Percentiles rank a stretch among this genome's conserved stretches.
These are phyloP conservation scores for Paraglomus brasilianum DNA, from an alignment of 192 early-diverging fungal species.

Conservation along the genomic window DNA sequence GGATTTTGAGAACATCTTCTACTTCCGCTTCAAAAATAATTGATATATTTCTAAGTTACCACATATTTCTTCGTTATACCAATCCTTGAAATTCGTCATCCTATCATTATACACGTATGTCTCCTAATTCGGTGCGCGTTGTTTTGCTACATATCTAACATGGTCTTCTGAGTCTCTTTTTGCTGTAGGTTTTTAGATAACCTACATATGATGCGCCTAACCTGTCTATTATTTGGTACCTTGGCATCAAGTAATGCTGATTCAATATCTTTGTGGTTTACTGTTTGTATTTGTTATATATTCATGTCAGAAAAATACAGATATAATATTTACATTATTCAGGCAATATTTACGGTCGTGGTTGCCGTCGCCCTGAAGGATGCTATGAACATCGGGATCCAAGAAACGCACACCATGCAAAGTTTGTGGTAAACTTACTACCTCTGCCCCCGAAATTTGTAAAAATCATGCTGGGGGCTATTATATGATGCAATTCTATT, in stretches of 20 bases:
- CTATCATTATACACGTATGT: background rate
- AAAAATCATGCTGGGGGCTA: too few species aligned
- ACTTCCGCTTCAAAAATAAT: constrained; percentile 1
- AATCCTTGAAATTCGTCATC: background rate
- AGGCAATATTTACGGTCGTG: background rate
- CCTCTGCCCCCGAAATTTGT: too few species aligned
- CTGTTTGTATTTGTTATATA: too few species aligned
- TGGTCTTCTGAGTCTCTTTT: background rate
- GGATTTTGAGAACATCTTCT: constrained; percentile 8
- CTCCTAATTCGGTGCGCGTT: background rate
- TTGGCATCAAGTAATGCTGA: constrained; percentile 18
- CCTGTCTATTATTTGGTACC: constrained; percentile 20
- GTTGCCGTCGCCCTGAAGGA: background rate
- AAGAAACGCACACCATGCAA: background rate
- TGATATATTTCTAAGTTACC: background rate
- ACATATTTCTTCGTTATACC: background rate
- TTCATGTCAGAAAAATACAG: too few species aligned
- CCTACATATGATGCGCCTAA: constrained; percentile 18
- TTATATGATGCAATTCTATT: too few species aligned
- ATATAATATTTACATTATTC: background rate
- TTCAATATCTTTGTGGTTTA: background rate
- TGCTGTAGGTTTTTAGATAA: background rate
- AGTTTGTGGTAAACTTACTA: too few species aligned
- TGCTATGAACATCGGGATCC: background rate
- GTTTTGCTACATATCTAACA: background rate